Evolutionary conservation across 176 grass and related monocot species (phyloP).

Genomic region (Bromus sterilis): DNA sequence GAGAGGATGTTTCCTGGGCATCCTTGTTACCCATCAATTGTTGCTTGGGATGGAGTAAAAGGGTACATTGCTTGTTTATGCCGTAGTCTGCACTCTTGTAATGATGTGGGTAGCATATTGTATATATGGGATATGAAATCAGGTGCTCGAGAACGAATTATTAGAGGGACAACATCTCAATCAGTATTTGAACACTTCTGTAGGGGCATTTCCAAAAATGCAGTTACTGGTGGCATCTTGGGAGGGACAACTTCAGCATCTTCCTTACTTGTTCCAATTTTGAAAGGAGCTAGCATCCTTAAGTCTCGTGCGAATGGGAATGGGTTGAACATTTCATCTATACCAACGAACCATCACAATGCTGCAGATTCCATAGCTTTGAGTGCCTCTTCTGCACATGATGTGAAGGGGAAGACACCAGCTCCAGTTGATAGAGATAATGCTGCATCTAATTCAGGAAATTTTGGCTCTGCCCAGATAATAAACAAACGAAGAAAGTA

Average conservation of each 20-base stretch:
- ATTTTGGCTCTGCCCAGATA: slow-evolving; percentile 7
- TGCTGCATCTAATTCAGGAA: slow-evolving; percentile 39
- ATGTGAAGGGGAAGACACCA: slow-evolving; percentile 43
- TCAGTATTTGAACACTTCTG: slow-evolving; percentile 91
- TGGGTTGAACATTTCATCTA: slow-evolving; percentile 12
- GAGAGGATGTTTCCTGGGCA: slow-evolving; percentile 97
- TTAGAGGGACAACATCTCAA: slow-evolving; percentile 66
- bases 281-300: slow-evolving; percentile 41
- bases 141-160: slow-evolving; percentile 67
- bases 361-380: slow-evolving; percentile 20
- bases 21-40: slow-evolving; percentile 64
- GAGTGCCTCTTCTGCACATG: slow-evolving; percentile 18
- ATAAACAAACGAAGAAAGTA: slow-evolving; percentile 46
- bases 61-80: slow-evolving; percentile 94
- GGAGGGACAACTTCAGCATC: slow-evolving; percentile 91
- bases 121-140: slow-evolving; percentile 98
- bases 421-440: slow-evolving; percentile 44
- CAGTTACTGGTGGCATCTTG: slow-evolving; percentile 73
- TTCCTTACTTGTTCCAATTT: slow-evolving; percentile 63
- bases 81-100: slow-evolving; percentile 51
- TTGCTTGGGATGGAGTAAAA: slow-evolving; percentile 90
- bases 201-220: slow-evolving; percentile 76
- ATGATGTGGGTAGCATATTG: slow-evolving; percentile 48
- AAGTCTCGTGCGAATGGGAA: slow-evolving; percentile 21
- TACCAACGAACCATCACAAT: slow-evolving; percentile 36